Evolutionary conservation across 1,284 basidiomycete genomes (phyloP), one percentile per base, ranked within the genome.

Genomic region (Cystobasidiaceae sp.): DNA sequence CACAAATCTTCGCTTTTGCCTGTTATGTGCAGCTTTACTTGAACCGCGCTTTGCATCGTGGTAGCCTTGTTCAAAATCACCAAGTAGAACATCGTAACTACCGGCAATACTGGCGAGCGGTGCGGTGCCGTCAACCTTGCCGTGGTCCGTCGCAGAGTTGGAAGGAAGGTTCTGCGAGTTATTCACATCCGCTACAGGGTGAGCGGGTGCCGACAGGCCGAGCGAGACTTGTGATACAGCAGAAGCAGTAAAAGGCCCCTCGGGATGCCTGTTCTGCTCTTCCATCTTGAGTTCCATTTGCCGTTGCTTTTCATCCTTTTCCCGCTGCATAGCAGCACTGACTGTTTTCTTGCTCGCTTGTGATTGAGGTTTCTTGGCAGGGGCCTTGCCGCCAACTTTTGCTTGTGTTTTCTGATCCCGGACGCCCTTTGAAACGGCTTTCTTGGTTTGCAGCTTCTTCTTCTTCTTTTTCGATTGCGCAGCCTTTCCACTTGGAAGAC

Each of bases 221-320:
- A 43, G 54, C 4, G 54, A 43, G 8, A 51, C 44, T 23, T 33
- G 39, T 25, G 51, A 43, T 23, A 52, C 48, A 1, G 61, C 41
- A 15, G 61, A 41, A 5, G 61, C 61, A 15, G 61, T 46, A 34
- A 64, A 64, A 7, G 61, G 61, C 1, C 61, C 61, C 19, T 45
- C 43, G 34, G 61, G 61, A 25, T 28, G 33, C 7, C 41, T 30
- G 44, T 64, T 64, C n/a, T 56, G 49, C 25, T 56, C 51, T 46
- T 50, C 33, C 15, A 33, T 37, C 27, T 52, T 34, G 6, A 54
- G 50, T 41, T 54, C 41, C 32, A 50, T 49, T 17, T 37, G 58
- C 33, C 25, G 45, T 23, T 59, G 60, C 34, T 41, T 62, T 9
- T 23, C 30, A 19, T 9, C 54, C 60, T 62, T 62, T 28, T 49